These are phyloP conservation scores for Neocatenulostroma microsporum DNA, from an alignment of 2,329 filamentous ascomycete genomes.

Conservation along the genomic window DNA sequence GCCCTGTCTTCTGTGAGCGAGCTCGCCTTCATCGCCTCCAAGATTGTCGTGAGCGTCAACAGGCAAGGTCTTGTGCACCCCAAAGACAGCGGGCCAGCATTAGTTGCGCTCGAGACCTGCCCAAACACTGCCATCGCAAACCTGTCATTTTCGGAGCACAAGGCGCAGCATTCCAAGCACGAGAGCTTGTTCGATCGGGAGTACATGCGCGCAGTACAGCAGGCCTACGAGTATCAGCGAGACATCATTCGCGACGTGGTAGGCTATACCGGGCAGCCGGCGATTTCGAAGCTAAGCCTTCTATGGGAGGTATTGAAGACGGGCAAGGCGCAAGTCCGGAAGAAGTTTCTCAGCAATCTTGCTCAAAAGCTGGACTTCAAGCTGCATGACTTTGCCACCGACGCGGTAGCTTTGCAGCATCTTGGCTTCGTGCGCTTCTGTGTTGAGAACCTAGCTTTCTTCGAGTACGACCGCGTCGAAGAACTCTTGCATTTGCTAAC, in stretches of 20 bases:
- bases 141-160: slow-evolving; percentile 75
- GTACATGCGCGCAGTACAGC: slow-evolving; percentile 80
- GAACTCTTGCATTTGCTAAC: slow-evolving; percentile 71
- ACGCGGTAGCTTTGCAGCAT: slow-evolving; percentile 51
- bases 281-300: slow-evolving; percentile 68
- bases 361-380: slow-evolving; percentile 75
- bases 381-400: slow-evolving; percentile 58
- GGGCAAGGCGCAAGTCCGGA: slow-evolving; percentile 81
- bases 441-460: slow-evolving; percentile 82
- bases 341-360: slow-evolving; percentile 79
- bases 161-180: slow-evolving; percentile 77
- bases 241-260: slow-evolving; percentile 67
- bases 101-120: slow-evolving; percentile 92
- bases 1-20: slow-evolving; percentile 69
- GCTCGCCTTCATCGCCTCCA: slow-evolving; percentile 74
- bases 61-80: slow-evolving; percentile 90
- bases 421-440: slow-evolving; percentile 78
- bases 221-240: slow-evolving; percentile 80
- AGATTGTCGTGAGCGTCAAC: slow-evolving; percentile 88
- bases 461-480: slow-evolving; percentile 78
- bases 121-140: slow-evolving; percentile 67
- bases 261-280: slow-evolving; percentile 64
- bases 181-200: slow-evolving; percentile 93
- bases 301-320: slow-evolving; percentile 85
- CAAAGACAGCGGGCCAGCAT: slow-evolving; percentile 80